Evolutionary conservation across 2,329 filamentous ascomycete species (phyloP), one percentile per base, ranked within the genome.

Genomic region (Aureobasidium sp.): DNA sequence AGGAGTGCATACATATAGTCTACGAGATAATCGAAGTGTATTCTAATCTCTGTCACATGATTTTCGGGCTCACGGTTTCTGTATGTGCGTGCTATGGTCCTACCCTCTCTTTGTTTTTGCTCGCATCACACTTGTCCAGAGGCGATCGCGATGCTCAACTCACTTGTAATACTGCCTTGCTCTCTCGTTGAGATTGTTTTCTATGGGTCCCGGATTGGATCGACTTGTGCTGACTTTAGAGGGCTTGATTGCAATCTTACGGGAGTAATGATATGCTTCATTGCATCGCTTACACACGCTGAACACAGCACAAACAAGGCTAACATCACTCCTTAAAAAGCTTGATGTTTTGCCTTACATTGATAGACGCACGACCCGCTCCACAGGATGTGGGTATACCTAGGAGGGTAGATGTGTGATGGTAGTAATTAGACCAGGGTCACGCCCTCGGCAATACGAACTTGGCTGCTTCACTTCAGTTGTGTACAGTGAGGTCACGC

Each of bases 1-100:
- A 64, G 67, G 65, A 57, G 62, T 66, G 67, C 67, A 67, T 61
- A 68, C 66, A 68, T 59, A 61, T 55, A 57, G 13, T n/a, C 34
- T 2, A 20, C 3, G 32, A 2, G 10, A 55, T 13, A 55, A 36
- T 39, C 36, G 13, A 55, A 2, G 7, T 43, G 24, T 43, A 55
- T 20, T 29, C 15, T 55, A 43, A 15, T 20, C 1, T 32, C 9
- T 13, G 4, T 34, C 9, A 1, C 17, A 10, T 32, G n/a, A 51
- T 24, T 48, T 32, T 48, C 5, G 27, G 12, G 8, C 17, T 34
- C 0, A 46, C 20, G 0, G 43, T 27, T 20, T 20, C 20, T 32
- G 13, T 27, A 12, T 29, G n/a, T 36, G 10, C 24, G 44, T 47
- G 26, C 7, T 47, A 26, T n/a, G 26, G 8, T n/a, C 2, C 6